Conservation (phyloP, 2,329 filamentous ascomycete species). For the Sphaerostilbella broomeana region DNA sequence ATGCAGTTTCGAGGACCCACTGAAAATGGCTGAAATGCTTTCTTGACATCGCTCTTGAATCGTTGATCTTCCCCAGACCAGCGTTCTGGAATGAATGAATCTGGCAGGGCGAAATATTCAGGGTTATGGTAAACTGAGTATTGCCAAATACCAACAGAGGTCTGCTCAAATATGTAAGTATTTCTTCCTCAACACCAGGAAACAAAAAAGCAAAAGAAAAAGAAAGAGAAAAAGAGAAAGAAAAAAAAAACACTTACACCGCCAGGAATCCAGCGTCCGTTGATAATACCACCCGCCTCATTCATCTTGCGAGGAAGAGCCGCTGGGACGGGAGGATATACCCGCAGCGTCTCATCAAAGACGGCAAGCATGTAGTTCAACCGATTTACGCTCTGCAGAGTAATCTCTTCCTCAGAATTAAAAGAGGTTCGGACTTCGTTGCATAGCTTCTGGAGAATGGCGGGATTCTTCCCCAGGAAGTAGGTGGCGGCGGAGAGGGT, state of each 20-base stretch:
- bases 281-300: slow-evolving; percentile 22
- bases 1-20: slow-evolving; percentile 26
- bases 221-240: neutral
- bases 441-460: slow-evolving; percentile 24
- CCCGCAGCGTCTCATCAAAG: slow-evolving; percentile 42
- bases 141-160: slow-evolving; percentile 27
- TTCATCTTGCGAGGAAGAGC: slow-evolving; percentile 29
- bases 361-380: slow-evolving; percentile 41
- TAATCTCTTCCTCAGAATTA: slow-evolving; percentile 13
- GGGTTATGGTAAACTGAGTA: slow-evolving; percentile 29
- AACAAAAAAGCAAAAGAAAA: neutral
- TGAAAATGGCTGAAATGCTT: slow-evolving; percentile 24
- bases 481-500: slow-evolving; percentile 22
- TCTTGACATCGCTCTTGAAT: slow-evolving; percentile 19
- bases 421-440: slow-evolving; percentile 25
- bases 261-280: slow-evolving; percentile 26
- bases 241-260: slow-evolving; percentile 19
- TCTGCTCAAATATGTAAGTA: slow-evolving; percentile 9
- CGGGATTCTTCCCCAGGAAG: slow-evolving; percentile 25
- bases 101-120: slow-evolving; percentile 26
- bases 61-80: slow-evolving; percentile 22
- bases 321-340: slow-evolving; percentile 38
- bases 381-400: slow-evolving; percentile 8
- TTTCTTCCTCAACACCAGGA: neutral
- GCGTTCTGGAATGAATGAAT: slow-evolving; percentile 32